Conservation (phyloP, 495 filamentous ascomycete genomes). For the Penicillium subrubescens region DNA sequence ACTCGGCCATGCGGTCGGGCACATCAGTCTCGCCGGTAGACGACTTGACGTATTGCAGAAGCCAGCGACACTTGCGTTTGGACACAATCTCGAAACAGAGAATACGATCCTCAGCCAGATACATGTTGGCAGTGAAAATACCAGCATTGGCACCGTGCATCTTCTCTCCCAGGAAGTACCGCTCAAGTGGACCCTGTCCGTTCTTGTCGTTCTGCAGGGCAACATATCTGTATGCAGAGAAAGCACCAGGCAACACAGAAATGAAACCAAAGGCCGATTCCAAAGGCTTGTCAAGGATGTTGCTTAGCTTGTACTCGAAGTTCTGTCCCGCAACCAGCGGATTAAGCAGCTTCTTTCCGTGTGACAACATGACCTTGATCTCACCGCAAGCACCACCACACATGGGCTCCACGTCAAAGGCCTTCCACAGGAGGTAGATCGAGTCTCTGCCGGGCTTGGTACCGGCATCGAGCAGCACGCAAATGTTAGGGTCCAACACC, state of each 20-base stretch:
- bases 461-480: slow-evolving; percentile 94
- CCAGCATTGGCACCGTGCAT: slow-evolving; percentile 95
- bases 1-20: slow-evolving; percentile 89
- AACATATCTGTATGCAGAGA: slow-evolving; percentile 94
- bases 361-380: slow-evolving; percentile 98
- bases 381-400: slow-evolving; percentile 97
- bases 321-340: slow-evolving; percentile 96
- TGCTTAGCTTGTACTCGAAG: slow-evolving; percentile 99
- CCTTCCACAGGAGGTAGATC: slow-evolving; percentile 98
- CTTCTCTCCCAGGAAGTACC: slow-evolving; percentile 97
- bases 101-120: slow-evolving; percentile 98
- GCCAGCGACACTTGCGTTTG: slow-evolving; percentile 96
- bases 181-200: slow-evolving; percentile 88
- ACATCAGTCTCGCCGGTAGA: slow-evolving; percentile 97
- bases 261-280: slow-evolving; percentile 99
- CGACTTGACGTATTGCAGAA: slow-evolving; percentile 96
- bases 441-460: slow-evolving; percentile 91
- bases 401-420: slow-evolving; percentile 96
- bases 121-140: slow-evolving; percentile 99
- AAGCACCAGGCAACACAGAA: slow-evolving; percentile 92
- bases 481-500: slow-evolving; percentile 93
- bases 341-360: slow-evolving; percentile 87
- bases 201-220: slow-evolving; percentile 96
- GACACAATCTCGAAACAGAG: slow-evolving; percentile 98
- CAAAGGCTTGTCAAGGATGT: slow-evolving; percentile 97